phyloP scores from a whole-genome alignment of 495 filamentous ascomycete species.

The Podospora pseudoanserina region DNA sequence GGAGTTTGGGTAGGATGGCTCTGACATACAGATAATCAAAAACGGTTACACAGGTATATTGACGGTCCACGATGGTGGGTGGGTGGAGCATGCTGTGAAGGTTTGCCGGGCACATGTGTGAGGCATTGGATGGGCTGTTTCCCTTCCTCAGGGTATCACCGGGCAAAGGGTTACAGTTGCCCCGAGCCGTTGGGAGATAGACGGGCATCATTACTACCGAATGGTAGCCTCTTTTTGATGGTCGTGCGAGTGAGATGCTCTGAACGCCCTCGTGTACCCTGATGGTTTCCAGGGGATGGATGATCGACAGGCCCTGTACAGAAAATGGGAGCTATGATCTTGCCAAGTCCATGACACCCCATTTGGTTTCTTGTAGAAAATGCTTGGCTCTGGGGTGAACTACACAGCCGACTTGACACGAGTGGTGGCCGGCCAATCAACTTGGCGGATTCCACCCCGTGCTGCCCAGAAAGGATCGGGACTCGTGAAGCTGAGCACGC shows the following conservation, averaged over 20 bases:
- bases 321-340: neutral
- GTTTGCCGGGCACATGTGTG: neutral
- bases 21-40: neutral
- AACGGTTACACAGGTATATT: neutral
- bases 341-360: neutral
- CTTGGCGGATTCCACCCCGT: conserved; percentile 22
- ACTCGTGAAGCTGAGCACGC: conserved; percentile 28
- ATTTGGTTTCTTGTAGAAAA: neutral
- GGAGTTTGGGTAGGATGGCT: neutral
- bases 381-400: conserved; percentile 8
- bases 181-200: neutral
- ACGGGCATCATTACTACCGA: neutral
- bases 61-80: neutral
- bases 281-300: neutral
- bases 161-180: neutral
- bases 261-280: conserved; percentile 5
- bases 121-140: neutral
- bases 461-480: conserved; percentile 19
- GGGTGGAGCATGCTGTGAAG: neutral
- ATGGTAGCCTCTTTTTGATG: neutral
- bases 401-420: neutral
- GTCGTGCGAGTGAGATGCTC: neutral
- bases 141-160: conserved; percentile 7
- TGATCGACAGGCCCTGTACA: neutral
- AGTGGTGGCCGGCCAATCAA: conserved; percentile 22